Percentiles rank a stretch among this genome's conserved stretches.
These are phyloP conservation scores for Botrytis pseudocinerea DNA, from an alignment of 2,329 filamentous ascomycete species.

Conservation along the genomic window DNA sequence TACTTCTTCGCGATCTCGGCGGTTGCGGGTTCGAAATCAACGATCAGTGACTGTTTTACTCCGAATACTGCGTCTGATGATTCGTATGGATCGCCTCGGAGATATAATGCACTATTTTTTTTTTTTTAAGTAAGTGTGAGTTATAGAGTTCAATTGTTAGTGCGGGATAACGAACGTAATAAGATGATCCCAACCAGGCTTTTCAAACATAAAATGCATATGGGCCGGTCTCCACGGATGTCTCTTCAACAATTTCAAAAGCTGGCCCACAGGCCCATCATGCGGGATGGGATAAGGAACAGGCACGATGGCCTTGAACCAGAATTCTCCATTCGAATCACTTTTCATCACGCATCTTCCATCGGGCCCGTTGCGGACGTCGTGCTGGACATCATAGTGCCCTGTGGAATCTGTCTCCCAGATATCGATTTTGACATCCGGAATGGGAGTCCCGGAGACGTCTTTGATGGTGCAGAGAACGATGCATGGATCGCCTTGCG, in stretches of 20 bases:
- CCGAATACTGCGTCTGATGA: slow-evolving; percentile 83
- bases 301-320: slow-evolving; percentile 82
- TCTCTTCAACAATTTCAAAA: slow-evolving; percentile 65
- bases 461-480: slow-evolving; percentile 73
- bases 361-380: slow-evolving; percentile 62
- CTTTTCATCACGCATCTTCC: slow-evolving; percentile 70
- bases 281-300: slow-evolving; percentile 84
- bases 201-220: slow-evolving; percentile 88
- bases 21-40: slow-evolving; percentile 59
- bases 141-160: not conserved
- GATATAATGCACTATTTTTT: slow-evolving; percentile 64
- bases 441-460: slow-evolving; percentile 60
- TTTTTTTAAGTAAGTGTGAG: not conserved
- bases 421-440: slow-evolving; percentile 71
- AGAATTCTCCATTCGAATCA: slow-evolving; percentile 73
- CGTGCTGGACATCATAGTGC: slow-evolving; percentile 79
- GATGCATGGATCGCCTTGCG: slow-evolving; percentile 67
- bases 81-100: slow-evolving; percentile 77
- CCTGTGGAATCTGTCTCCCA: slow-evolving; percentile 85
- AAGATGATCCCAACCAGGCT: slow-evolving; percentile 73
- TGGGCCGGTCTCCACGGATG: slow-evolving; percentile 77
- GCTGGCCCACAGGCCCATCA: slow-evolving; percentile 77
- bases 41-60: slow-evolving; percentile 75
- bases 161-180: slow-evolving; percentile 65
- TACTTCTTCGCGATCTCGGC: slow-evolving; percentile 59